phyloP scores from a whole-genome alignment of 129 eudicot genomes.

The Flaveria trinervia region DNA sequence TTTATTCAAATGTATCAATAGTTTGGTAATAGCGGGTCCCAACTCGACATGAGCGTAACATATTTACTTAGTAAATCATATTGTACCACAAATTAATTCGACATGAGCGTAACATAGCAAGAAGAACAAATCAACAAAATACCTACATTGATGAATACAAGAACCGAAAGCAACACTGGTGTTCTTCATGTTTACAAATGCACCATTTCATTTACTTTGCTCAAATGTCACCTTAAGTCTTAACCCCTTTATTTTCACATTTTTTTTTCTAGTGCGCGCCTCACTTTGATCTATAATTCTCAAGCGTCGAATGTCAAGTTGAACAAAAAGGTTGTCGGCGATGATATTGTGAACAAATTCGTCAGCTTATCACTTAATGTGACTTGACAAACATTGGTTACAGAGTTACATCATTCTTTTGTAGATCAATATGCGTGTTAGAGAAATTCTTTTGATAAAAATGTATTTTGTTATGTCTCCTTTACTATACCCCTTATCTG shows the following conservation, averaged over 20 bases:
- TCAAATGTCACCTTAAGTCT: no score
- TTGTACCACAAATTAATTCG: not conserved
- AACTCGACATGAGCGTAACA: not conserved
- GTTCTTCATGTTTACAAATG: no score
- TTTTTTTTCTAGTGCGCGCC: not conserved
- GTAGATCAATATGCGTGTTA: no score
- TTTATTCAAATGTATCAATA: not conserved
- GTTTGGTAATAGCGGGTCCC: not conserved
- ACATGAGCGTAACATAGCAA: no score
- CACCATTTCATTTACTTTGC: no score
- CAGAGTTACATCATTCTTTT: no score
- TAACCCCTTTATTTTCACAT: constrained; percentile 15
- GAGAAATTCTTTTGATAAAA: no score
- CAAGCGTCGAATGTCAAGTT: not conserved
- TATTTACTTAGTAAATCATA: not conserved
- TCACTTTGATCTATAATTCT: not conserved
- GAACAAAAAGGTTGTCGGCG: not conserved
- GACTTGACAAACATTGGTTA: not conserved
- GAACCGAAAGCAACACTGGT: no score
- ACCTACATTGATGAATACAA: no score
- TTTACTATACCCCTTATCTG: no score
- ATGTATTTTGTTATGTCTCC: no score
- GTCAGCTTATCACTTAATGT: not conserved
- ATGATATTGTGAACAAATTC: not conserved
- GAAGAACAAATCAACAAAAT: no score